Evolutionary conservation across 2,329 filamentous ascomycete genomes (phyloP).

Genomic region (Cercospora sp.): DNA sequence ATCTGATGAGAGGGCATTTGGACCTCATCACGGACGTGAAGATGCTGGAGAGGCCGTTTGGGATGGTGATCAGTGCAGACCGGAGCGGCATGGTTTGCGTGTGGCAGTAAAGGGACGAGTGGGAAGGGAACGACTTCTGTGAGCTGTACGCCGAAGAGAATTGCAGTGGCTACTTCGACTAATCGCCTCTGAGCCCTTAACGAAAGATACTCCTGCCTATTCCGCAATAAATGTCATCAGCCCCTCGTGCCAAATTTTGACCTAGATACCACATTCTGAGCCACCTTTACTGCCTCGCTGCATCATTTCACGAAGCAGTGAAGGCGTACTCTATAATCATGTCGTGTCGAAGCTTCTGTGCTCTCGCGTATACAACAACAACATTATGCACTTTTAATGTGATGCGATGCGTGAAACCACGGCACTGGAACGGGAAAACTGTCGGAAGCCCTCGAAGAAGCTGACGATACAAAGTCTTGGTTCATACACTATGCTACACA

Average conservation of each 20-base stretch:
- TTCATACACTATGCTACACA: conserved; percentile 3
- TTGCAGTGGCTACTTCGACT: background rate
- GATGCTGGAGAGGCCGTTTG: conserved; percentile 84
- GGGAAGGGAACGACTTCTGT: background rate
- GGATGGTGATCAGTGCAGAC: conserved; percentile 90
- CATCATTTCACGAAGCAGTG: background rate
- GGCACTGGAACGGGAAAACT: background rate
- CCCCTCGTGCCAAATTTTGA: background rate
- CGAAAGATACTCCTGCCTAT: background rate
- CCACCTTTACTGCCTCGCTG: background rate
- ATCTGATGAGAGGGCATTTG: conserved; percentile 79
- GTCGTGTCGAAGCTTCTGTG: background rate
- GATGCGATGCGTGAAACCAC: background rate
- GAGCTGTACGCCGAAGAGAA: background rate
- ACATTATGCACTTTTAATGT: background rate
- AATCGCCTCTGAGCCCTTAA: background rate
- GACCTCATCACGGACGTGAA: conserved; percentile 86
- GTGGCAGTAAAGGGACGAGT: conserved; percentile 53
- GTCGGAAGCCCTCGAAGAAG: background rate
- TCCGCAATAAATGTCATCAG: background rate
- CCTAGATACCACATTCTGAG: background rate
- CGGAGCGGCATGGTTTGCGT: conserved; percentile 86
- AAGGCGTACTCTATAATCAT: background rate
- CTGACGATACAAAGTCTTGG: background rate
- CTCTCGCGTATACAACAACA: background rate